Evolutionary conservation across 2,329 filamentous ascomycete species (phyloP), one percentile per base, ranked within the genome.

Genomic region (Neonectria faginata): DNA sequence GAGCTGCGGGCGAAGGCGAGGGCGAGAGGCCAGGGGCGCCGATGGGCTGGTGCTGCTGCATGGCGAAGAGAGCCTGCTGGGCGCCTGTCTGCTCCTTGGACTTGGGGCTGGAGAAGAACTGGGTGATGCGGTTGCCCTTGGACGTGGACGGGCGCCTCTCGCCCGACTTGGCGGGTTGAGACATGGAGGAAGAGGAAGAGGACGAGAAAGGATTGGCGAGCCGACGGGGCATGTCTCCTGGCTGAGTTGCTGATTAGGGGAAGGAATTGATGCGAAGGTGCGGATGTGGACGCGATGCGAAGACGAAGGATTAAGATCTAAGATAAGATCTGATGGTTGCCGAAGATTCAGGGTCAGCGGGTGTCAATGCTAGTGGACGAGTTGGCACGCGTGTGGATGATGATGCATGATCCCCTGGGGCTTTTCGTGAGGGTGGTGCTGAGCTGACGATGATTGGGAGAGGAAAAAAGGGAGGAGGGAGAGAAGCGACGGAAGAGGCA

Each of bases 91-190:
- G 83, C 72, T 90, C 85, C 80, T 91, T 94, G 70, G 87, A 83
- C 83, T 94, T 95, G 70, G 92, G 91, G 55, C 91, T 92, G 57
- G 89, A 88, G 80, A 97, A 97, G 81, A 97, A 88, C 76, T 94
- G 91, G 70, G 89, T 89, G 73, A 97, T 88, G 76, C 92, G 91
- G 79, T 90, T 94, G 77, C 88, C 86, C 80, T 92, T 93, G 73
- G 87, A 88, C 70, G 85, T 83, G 47, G 88, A 90, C 59, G 85
- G 82, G 77, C 87, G 84, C 77, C 87, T 84, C 78, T 88, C 85
- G 72, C 79, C 82, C 67, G 79, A 75, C 79, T 82, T 85, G 77
- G 87, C 85, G 68, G 79, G 75, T 67, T 76, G 75, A 70, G 80
- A 74, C 79, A 82, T 82, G 73, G 76, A 85, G 77, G 81, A 83